Percentiles rank a stretch among this genome's conserved stretches.
phyloP scores from a whole-genome alignment of 2,329 filamentous ascomycete genomes.

The Massarina eburnea region DNA sequence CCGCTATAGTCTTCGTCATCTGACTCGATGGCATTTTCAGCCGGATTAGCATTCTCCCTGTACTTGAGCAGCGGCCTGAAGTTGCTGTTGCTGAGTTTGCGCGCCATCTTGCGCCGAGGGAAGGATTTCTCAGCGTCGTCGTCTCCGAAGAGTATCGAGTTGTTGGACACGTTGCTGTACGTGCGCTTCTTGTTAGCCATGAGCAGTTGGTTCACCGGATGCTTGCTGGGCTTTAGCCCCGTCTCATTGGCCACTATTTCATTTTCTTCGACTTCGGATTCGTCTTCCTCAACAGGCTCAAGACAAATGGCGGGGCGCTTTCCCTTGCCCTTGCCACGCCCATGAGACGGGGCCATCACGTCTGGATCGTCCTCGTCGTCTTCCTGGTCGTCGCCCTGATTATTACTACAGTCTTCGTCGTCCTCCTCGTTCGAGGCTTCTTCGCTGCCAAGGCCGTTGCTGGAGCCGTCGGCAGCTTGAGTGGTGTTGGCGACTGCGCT shows the following conservation, averaged over 20 bases:
- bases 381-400: constrained; percentile 28
- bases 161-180: constrained; percentile 43
- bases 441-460: constrained; percentile 30
- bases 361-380: constrained; percentile 42
- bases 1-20: constrained; percentile 63
- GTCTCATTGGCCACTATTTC: constrained; percentile 28
- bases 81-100: constrained; percentile 37
- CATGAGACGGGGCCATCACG: constrained; percentile 36
- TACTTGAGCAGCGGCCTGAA: constrained; percentile 41
- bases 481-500: constrained; percentile 24
- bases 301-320: constrained; percentile 41
- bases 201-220: constrained; percentile 29
- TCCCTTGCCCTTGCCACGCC: constrained; percentile 37
- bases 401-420: constrained; percentile 36
- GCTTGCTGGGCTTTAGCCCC: constrained; percentile 34
- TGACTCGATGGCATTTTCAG: constrained; percentile 41
- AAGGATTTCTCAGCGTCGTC: constrained; percentile 36
- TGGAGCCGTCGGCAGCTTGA: constrained; percentile 25
- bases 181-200: constrained; percentile 42
- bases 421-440: constrained; percentile 37
- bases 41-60: constrained; percentile 24
- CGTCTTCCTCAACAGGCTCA: constrained; percentile 34
- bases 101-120: constrained; percentile 41
- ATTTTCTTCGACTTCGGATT: constrained; percentile 33
- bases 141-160: constrained; percentile 40